phyloP scores from a whole-genome alignment of 208 protist species.

The Strigomonas culicis region DNA sequence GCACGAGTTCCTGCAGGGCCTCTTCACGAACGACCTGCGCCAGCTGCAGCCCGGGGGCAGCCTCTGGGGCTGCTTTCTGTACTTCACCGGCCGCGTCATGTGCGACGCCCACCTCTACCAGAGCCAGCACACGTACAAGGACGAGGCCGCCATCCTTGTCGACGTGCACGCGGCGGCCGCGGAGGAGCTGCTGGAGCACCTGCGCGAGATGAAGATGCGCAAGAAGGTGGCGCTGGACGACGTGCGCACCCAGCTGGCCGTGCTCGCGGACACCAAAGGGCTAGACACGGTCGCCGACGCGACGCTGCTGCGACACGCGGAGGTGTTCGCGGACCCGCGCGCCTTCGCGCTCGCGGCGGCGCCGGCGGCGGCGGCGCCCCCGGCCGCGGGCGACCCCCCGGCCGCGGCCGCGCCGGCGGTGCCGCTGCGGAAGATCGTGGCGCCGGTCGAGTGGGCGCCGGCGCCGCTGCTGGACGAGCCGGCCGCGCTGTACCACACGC shows the following conservation, averaged over 20 bases:
- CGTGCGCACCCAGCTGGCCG: constrained; percentile 35
- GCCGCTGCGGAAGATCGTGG: constrained; percentile 9
- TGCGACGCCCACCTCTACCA: constrained; percentile 82
- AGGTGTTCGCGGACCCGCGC: constrained; percentile 64
- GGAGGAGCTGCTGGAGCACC: constrained; percentile 45
- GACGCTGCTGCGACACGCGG: constrained; percentile 14
- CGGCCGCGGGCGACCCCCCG: neutral
- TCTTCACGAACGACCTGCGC: constrained; percentile 77
- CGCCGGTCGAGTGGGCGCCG: constrained; percentile 14
- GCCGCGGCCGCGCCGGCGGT: neutral
- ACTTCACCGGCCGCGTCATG: constrained; percentile 74
- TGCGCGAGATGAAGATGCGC: constrained; percentile 76
- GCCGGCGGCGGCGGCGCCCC: neutral
- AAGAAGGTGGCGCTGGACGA: constrained; percentile 66
- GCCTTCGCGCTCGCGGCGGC: constrained; percentile 29
- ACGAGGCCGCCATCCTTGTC: constrained; percentile 40
- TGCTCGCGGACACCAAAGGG: constrained; percentile 32
- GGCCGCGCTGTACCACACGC: constrained; percentile 31
- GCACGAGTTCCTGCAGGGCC: constrained; percentile 75
- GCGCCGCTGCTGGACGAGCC: constrained; percentile 14
- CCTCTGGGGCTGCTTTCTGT: constrained; percentile 81
- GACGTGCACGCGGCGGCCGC: constrained; percentile 48
- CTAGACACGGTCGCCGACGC: neutral
- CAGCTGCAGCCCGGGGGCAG: constrained; percentile 47
- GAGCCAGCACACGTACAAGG: constrained; percentile 20